These are phyloP conservation scores for Thielaviopsis populi DNA, from an alignment of 2,329 filamentous ascomycete genomes.

Conservation along the genomic window DNA sequence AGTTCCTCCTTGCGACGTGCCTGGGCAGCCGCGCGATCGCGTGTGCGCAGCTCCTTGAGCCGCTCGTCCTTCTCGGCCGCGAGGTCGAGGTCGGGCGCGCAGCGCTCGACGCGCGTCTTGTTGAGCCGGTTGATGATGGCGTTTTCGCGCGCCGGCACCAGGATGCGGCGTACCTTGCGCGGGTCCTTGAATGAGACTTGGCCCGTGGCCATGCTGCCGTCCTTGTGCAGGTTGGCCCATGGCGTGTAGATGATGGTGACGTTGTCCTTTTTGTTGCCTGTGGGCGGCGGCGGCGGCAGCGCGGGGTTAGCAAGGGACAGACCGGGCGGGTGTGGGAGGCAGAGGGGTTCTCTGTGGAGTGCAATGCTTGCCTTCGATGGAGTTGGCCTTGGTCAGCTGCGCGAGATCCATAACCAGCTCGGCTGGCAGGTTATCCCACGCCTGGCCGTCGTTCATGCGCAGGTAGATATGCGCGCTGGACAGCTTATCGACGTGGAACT, in stretches of 20 bases:
- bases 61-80: conserved; percentile 67
- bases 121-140: conserved; percentile 91
- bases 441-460: conserved; percentile 59
- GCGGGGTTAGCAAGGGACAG: background rate
- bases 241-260: conserved; percentile 94
- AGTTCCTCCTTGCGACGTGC: conserved; percentile 63
- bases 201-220: conserved; percentile 86
- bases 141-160: conserved; percentile 72
- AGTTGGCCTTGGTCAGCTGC: conserved; percentile 98
- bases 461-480: conserved; percentile 95
- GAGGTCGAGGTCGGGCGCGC: conserved; percentile 49
- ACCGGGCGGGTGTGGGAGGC: background rate
- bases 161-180: conserved; percentile 68
- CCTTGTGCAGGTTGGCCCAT: conserved; percentile 91
- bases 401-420: conserved; percentile 72
- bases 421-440: conserved; percentile 68
- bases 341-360: background rate
- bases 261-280: conserved; percentile 97
- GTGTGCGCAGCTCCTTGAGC: conserved; percentile 53
- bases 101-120: conserved; percentile 84
- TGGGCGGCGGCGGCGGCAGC: background rate
- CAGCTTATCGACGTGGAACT: conserved; percentile 97
- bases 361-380: conserved; percentile 60
- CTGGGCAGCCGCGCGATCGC: conserved; percentile 48
- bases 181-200: conserved; percentile 90